phyloP scores from a whole-genome alignment of 2,329 filamentous ascomycete genomes.

The Canariomyces notabilis region DNA sequence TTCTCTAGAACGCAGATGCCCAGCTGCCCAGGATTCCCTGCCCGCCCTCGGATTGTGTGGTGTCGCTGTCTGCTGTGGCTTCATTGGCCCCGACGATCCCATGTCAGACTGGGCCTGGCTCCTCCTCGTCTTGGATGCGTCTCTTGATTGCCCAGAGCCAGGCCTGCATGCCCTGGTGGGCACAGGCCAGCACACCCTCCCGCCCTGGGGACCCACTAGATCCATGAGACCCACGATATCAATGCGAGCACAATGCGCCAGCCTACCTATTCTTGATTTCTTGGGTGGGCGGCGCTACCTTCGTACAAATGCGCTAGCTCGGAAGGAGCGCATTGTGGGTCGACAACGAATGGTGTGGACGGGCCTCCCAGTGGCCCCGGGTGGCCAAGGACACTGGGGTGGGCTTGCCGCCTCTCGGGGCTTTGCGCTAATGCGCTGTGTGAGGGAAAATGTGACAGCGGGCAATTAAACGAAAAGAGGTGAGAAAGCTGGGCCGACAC shows the following conservation, averaged over 20 bases:
- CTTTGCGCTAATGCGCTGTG: slow-evolving; percentile 24
- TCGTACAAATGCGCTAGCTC: too few relatives aligned
- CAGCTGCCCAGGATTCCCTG: slow-evolving; percentile 4
- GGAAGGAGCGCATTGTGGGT: slow-evolving; percentile 31
- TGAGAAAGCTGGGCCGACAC: slow-evolving; percentile 48
- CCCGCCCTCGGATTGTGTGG: slow-evolving; percentile 23
- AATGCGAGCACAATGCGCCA: slow-evolving; percentile 33
- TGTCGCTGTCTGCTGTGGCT: slow-evolving; percentile 19
- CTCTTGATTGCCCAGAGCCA: slow-evolving; percentile 16
- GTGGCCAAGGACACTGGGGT: slow-evolving; percentile 26
- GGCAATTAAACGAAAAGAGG: slow-evolving; percentile 47
- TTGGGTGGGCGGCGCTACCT: slow-evolving; percentile 21
- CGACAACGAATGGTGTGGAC: slow-evolving; percentile 22
- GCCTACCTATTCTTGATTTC: slow-evolving; percentile 45
- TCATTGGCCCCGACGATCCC: slow-evolving; percentile 24
- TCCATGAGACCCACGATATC: too few relatives aligned
- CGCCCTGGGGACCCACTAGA: slow-evolving; percentile 18
- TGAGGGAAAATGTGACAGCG: slow-evolving; percentile 39
- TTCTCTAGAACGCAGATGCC: slow-evolving; percentile 17
- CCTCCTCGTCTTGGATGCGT: slow-evolving; percentile 9
- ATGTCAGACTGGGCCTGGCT: slow-evolving; percentile 21
- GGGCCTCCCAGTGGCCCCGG: slow-evolving; percentile 9
- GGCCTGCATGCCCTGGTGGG: too few relatives aligned
- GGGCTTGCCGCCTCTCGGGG: slow-evolving; percentile 26
- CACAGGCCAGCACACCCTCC: slow-evolving; percentile 25